Base-by-base conservation (phyloP, 1,139 yeast species). In the Taphrina flavorubra region DNA sequence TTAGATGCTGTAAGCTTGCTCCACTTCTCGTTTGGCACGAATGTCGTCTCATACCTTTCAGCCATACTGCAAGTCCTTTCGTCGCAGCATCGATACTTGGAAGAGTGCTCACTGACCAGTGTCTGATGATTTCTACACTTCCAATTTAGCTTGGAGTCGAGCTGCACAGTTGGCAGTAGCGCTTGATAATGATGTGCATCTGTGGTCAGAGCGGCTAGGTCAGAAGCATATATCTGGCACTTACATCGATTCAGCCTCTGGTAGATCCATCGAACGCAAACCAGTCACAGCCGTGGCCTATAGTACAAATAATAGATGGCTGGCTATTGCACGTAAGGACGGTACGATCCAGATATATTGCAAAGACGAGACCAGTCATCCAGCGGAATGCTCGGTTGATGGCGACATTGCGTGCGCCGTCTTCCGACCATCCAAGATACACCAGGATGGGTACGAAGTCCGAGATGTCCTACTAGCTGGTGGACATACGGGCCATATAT, bases 111-210 rank as follows among this genome's bases (percentile, higher is more conserved):
- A 49, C 31, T 94, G 92, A 0, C 86, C 87, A 0, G 78, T 92
- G 65, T 80, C 89, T 70, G 88, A 90, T 75, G 97, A 92, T 76
- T 92, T 87, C 76, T 92, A 92, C 77, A 84, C 91, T 0, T 89
- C 90, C 74, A 79, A 89, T 63, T 84, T 91, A 0, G 84, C 92
- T 11, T 91, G 97, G 96, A 76, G 77, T 2, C 75, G 75, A 36
- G 78, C 85, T 0, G 82, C 82, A 37, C 81, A 81, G 42, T 80
- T 91, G 0, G 89, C 88, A 0, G 92, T 91, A 0, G 97, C 94
- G 0, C 78, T 91, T 49, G 87, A 86, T 0, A 75, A 79, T 1
- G 80, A 82, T 7, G 88, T 86, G 0, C 89, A 85, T 75, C 75
- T 87, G 42, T 92, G 97, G 97, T 82, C 85, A 6, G 84, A 83